Percentiles rank a stretch among this genome's conserved stretches.
phyloP scores from a whole-genome alignment of 305 asterid genomes.

The Caryopteris hybrid region DNA sequence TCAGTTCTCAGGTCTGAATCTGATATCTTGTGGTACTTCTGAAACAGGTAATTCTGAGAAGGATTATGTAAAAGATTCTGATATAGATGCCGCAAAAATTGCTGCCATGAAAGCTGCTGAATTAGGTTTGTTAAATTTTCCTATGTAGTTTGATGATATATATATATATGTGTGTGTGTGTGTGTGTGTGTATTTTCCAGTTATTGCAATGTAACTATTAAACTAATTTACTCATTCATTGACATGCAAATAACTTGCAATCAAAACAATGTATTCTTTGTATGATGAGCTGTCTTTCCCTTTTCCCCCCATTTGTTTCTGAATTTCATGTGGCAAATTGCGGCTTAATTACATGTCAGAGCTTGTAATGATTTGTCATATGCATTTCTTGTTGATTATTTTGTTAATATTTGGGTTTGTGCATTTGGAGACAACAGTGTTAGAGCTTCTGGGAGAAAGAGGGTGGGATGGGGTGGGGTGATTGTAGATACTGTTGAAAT shows the following conservation, averaged over 20 bases:
- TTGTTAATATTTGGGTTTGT: neutral
- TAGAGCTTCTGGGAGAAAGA: neutral
- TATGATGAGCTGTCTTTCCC: neutral
- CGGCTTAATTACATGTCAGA: neutral
- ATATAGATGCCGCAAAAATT: slow-evolving; percentile 86
- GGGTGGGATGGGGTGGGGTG: neutral
- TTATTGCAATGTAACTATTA: neutral
- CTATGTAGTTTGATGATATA: too few species aligned
- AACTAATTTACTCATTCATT: neutral
- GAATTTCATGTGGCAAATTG: neutral
- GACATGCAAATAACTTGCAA: neutral
- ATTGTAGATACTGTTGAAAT: neutral
- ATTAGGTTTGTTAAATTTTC: slow-evolving; percentile 45
- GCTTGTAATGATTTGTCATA: neutral
- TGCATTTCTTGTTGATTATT: neutral
- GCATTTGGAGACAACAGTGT: neutral
- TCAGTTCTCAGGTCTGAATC: neutral
- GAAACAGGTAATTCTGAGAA: slow-evolving; percentile 49
- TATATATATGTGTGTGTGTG: too few species aligned
- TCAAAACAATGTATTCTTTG: neutral
- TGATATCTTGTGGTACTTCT: slow-evolving; percentile 16
- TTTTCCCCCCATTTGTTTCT: neutral
- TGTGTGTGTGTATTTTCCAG: neutral
- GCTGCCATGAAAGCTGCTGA: slow-evolving; percentile 99
- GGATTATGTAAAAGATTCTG: slow-evolving; percentile 63